Base-by-base conservation (phyloP, 148 eudicot species). In the Amaranthus hypochondriacus region DNA sequence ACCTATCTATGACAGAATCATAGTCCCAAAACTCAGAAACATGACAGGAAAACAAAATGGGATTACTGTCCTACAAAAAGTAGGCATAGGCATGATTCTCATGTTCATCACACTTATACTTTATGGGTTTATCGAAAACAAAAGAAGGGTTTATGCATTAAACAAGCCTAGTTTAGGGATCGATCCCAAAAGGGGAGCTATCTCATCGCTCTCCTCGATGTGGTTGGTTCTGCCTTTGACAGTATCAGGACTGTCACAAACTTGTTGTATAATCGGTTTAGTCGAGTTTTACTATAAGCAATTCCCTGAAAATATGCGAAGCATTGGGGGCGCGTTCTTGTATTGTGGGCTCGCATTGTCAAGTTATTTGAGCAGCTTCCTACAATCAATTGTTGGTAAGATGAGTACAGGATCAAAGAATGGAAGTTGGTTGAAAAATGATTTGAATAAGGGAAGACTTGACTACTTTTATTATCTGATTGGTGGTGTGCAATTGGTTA, bases 221-320 rank as follows among this genome's bases (percentile, higher is more conserved):
- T 90, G 92, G 96, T 46, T 90, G 8, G 67, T 88, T 0, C 74
- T 84, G 62, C 96, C 86, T 7, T 57, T 90, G 69, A 63, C 61
- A 0, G 28, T 84, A 9, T 57, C 85, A 4, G 96, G 92, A 0
- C 53, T 90, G 5, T 84, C 90, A 0, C 90, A 88, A 60, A 89
- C 89, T 3, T 88, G 88, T 50, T 6, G 80, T 4, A 50, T 81
- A 42, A 76, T 88, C 2, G 86, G 86, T 2, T 72, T 69, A 5
- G 80, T 84, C 10, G 92, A 90, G 68, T 88, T 90, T 56, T 90
- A 77, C 52, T 88, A 88, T 70, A 87, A 81, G 56, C 87, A 90
- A 72, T 81, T 90, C 13, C 92, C 96, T 4, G 90, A 90, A 72
- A 87, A 85, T 9, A 90, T 90, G 96, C 84, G 90, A 69, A 90